Conservation (phyloP, 1,284 basidiomycete genomes). For the Anthracocystis setariae region DNA sequence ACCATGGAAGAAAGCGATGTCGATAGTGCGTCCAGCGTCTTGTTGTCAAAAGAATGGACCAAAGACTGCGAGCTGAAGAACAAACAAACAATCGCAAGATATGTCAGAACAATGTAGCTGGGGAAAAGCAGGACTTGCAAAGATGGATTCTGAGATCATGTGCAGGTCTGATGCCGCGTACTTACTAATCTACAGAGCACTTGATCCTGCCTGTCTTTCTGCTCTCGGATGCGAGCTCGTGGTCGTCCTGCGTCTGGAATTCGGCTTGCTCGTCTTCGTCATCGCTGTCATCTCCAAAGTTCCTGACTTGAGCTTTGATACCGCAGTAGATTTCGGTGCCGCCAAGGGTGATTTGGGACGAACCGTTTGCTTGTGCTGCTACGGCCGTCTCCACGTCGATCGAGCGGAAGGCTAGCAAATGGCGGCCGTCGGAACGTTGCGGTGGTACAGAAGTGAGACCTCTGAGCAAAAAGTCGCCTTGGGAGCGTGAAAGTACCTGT, state of each 20-base stretch:
- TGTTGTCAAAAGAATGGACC: slow-evolving; percentile 44
- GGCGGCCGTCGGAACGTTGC: slow-evolving; percentile 54
- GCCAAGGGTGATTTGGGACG: slow-evolving; percentile 52
- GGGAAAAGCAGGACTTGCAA: no score
- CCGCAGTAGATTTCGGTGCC: slow-evolving; percentile 61
- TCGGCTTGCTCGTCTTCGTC: slow-evolving; percentile 43
- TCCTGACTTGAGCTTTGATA: slow-evolving; percentile 58
- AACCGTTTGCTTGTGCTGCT: slow-evolving; percentile 57
- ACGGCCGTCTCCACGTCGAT: slow-evolving; percentile 46
- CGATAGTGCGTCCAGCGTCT: slow-evolving; percentile 34
- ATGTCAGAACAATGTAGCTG: no score
- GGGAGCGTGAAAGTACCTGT: slow-evolving; percentile 57
- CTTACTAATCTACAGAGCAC: slow-evolving; percentile 47
- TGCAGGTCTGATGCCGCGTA: no score
- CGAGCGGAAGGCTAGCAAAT: slow-evolving; percentile 51
- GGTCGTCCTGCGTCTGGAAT: slow-evolving; percentile 41
- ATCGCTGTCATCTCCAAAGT: slow-evolving; percentile 41
- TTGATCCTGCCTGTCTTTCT: slow-evolving; percentile 43
- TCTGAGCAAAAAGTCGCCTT: slow-evolving; percentile 57
- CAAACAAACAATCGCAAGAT: no score
- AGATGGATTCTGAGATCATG: no score
- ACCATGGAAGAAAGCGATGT: slow-evolving; percentile 46
- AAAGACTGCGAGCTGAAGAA: slow-evolving; percentile 27
- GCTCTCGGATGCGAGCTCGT: slow-evolving; percentile 35
- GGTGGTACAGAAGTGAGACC: slow-evolving; percentile 53